Base-by-base conservation (phyloP, 2,329 filamentous ascomycete species). In the Xylaria digitata region DNA sequence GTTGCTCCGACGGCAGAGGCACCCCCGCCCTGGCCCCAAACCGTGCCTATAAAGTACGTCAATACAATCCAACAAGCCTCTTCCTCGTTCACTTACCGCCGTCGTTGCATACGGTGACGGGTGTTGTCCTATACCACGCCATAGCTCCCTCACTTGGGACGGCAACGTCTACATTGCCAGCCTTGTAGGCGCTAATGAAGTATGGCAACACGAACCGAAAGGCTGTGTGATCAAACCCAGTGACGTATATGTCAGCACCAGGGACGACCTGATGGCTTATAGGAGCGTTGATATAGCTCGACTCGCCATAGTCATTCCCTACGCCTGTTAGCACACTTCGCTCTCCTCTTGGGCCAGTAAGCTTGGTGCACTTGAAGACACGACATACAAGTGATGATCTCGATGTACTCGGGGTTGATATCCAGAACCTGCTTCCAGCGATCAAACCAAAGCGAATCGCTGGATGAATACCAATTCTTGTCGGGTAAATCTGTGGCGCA, bases 281-380 rank as follows among this genome's bases (percentile, higher is more conserved):
- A 37, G 85, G 78, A 3, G 83, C 84, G 23, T 75, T 76, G 68
- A 87, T 85, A 73, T 89, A 88, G 74, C 86, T 85, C 1, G 85
- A 84, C 74, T 89, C 87, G 40, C 86, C 86, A 67, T 82, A 89
- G 72, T 89, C 87, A 70, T 88, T 88, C 86, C 80, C 79, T 80
- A 55, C 43, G 52, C 58, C 46, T 3, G 54, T 72, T 60, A 73
- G 60, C 43, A 40, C 30, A 6, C 11, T 26, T 7, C 2, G 19
- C 50, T 42, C 49, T 54, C 2, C 26, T 48, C 13, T 48, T 6
- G 45, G 49, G 21, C 42, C 26, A 15, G 19, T 42, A 40, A 30
- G 1, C 6, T 13, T 9, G 11, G 45, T 40, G 13, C 34, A 26
- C 17, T 8, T 7, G 48, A 26, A 46, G 34, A 46, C 7, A n/a